Evolutionary conservation across 257 asterid species (phyloP), one percentile per base, ranked within the genome.

Genomic region (Gentiana dahurica): DNA sequence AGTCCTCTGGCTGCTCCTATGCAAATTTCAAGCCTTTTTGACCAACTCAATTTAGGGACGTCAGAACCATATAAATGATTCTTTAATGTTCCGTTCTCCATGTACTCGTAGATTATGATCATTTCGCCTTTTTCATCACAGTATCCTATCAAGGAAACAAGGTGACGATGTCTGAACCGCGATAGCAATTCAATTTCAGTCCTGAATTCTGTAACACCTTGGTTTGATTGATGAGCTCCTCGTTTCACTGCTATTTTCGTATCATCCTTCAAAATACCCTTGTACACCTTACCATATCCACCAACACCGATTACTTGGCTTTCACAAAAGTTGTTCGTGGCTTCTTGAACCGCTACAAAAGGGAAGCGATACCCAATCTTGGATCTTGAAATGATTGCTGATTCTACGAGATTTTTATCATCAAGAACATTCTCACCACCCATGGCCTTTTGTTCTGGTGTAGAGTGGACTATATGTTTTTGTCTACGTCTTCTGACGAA

Each of bases 1-100:
- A 76, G 78, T n/a, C 81, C 78, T 54, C 69, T 68, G 3, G 81
- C 81, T 35, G 81, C 68, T 47, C 75, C 81, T 46, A 76, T 65
- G 78, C 75, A 76, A 57, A 76, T 76, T 63, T 76, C 73, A 6
- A 76, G 73, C 75, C 75, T 59, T 11, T 68, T 65, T 55, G 55
- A 61, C 81, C 81, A 76, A 33, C 15, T 65, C 62, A 76, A 52
- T 51, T 67, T 65, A 0, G 81, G 75, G 36, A 47, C 61, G 34
- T 53, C 68, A 2, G 64, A 58, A 6, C 72, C 75, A 43, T 75
- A 65, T 4, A 76, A 44, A 49, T 68, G 81, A 48, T 68, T 58
- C 64, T 59, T 72, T 3, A 76, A 73, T 44, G 71, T 62, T 24
- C 81, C 81, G 34, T 72, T 75, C 60, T 65, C 78, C 81, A 75